These are phyloP conservation scores for Alternaria solani DNA, from an alignment of 2,329 filamentous ascomycete genomes.

Conservation along the genomic window DNA sequence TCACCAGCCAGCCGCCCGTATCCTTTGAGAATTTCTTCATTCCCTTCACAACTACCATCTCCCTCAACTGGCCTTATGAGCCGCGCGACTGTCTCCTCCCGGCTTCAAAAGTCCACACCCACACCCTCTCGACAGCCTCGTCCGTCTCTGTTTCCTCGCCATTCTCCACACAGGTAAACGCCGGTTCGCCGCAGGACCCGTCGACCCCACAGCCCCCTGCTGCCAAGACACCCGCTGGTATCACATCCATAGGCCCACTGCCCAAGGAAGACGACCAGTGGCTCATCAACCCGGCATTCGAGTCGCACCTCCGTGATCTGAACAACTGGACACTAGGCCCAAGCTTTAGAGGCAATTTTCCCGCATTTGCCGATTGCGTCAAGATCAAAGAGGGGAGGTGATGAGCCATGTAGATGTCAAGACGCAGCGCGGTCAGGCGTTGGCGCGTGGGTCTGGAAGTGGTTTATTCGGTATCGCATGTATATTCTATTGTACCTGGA, in stretches of 20 bases:
- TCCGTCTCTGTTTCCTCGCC: conserved; percentile 37
- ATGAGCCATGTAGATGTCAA: conserved; percentile 20
- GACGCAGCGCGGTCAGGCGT: not conserved
- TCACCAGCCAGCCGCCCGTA: conserved; percentile 63
- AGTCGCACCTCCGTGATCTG: conserved; percentile 76
- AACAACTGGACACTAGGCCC: conserved; percentile 84
- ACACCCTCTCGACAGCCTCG: conserved; percentile 33
- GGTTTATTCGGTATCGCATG: conserved; percentile 9
- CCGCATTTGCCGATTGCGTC: conserved; percentile 55
- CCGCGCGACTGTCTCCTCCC: conserved; percentile 71
- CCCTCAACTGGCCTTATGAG: conserved; percentile 85
- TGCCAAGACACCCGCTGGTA: conserved; percentile 27
- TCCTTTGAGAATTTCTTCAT: conserved; percentile 84
- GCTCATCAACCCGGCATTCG: conserved; percentile 86
- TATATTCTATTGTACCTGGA: conserved; percentile 4
- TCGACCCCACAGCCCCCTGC: conserved; percentile 31
- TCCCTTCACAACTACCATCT: conserved; percentile 78
- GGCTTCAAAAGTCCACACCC: conserved; percentile 42
- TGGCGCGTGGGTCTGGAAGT: conserved; percentile 7
- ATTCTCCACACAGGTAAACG: conserved; percentile 42
- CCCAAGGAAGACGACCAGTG: conserved; percentile 64
- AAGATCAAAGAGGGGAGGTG: conserved; percentile 44
- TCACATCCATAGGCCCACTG: conserved; percentile 15
- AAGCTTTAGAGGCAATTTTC: conserved; percentile 71
- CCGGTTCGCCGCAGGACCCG: conserved; percentile 36